Evolutionary conservation across 768 basidiomycete genomes (phyloP).

Genomic region (Trichaptum fuscoviolaceum): DNA sequence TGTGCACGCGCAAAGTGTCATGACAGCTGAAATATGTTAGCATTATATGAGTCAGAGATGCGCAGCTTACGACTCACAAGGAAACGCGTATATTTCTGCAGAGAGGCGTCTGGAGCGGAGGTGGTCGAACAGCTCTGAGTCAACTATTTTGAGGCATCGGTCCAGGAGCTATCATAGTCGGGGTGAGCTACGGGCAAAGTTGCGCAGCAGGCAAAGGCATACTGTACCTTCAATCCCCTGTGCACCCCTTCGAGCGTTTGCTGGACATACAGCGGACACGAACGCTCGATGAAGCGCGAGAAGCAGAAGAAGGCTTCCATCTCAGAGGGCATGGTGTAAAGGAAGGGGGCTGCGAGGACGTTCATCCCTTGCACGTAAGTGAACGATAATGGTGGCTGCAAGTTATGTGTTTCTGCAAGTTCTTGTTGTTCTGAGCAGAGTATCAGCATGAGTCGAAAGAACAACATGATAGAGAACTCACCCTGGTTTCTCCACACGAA

Average conservation of each 20-base stretch:
- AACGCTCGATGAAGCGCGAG: conserved; percentile 90
- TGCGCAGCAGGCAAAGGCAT: not conserved
- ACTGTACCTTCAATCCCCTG: conserved; percentile 76
- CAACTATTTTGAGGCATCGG: conserved; percentile 85
- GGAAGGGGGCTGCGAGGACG: conserved; percentile 94
- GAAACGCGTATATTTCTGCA: conserved; percentile 96
- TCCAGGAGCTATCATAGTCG: conserved; percentile 70
- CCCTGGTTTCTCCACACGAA: conserved; percentile 96
- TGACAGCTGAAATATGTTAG: conserved; percentile 52
- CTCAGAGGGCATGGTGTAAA: conserved; percentile 96
- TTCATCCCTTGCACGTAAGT: conserved; percentile 99
- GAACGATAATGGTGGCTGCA: conserved; percentile 73
- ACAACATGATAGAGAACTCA: conserved; percentile 24
- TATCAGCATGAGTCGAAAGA: not conserved
- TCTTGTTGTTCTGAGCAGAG: conserved; percentile 61
- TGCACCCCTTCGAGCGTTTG: conserved; percentile 96
- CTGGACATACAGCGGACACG: conserved; percentile 94
- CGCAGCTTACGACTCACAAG: conserved; percentile 54
- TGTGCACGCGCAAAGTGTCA: conserved; percentile 95
- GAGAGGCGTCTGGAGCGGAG: conserved; percentile 87
- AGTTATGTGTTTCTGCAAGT: conserved; percentile 6
- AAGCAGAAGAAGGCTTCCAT: conserved; percentile 99
- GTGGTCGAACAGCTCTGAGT: conserved; percentile 77
- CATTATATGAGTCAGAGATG: conserved; percentile 6
- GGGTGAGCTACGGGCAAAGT: conserved; percentile 1